Evolutionary conservation across 768 basidiomycete species (phyloP), one percentile per base, ranked within the genome.

Genomic region (Lepiota brunneoincarnata): DNA sequence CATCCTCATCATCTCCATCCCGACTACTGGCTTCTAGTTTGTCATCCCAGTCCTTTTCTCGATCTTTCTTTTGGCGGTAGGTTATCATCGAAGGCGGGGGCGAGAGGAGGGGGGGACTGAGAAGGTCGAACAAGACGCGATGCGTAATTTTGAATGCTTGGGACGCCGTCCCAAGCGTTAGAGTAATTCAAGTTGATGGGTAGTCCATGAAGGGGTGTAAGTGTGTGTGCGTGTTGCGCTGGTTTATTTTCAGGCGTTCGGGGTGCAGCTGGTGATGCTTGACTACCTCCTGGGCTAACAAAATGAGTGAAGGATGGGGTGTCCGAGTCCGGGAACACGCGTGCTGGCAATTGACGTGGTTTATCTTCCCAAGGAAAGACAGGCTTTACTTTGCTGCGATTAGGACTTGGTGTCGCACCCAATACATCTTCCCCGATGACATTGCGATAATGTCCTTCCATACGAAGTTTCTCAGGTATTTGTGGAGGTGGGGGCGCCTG

Each of bases 281-380:
- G 71, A 57, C 69, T 75, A 48, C 63, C 62, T 20, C 60, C 62
- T 45, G 59, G 75, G 63, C 67, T 72, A 51, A 75, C 37, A 59
- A 77, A 78, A 48, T 70, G 61, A n/a, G 68, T 67, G 9, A 81
- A 79, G 1, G 77, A 75, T 21, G 79, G 83, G 43, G 77, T 73
- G 44, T 87, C 84, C 26, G 79, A 71, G n/a, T 68, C 71, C 24
- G 90, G 92, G 62, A 92, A 92, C 28, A 88, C 80, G 49, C 91
- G 87, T 23, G 75, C 76, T 12, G 90, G 91, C 58, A 77, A 60
- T 44, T 74, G 78, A 28, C 88, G 82, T 11, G 81, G 86, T 61
- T 81, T 80, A 55, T 84, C 80, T 66, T 99, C 96, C 96, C 96
- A 99, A n/a, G 96, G 94, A 69, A 99, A 98, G 31, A 97, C 75